Evolutionary conservation across 139 green algal species (phyloP).

Genomic region (Coelastrella sp.): DNA sequence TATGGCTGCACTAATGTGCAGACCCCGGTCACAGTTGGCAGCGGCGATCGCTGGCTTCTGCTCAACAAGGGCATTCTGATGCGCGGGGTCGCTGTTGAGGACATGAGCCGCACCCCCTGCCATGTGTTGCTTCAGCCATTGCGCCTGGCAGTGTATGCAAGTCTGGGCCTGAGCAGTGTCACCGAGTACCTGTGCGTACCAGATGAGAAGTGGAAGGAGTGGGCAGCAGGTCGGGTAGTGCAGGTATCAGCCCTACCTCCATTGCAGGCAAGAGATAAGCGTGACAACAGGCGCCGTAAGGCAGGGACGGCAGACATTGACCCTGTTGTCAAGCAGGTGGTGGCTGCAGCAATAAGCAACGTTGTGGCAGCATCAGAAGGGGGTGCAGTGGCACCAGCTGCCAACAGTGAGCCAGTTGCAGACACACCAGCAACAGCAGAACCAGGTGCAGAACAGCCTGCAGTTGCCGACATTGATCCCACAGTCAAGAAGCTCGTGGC

Average conservation of each 20-base stretch:
- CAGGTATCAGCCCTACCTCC: neutral
- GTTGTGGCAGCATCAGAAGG: neutral
- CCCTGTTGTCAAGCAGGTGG: slow-evolving; percentile 19
- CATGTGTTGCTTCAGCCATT: slow-evolving; percentile 50
- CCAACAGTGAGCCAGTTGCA: neutral
- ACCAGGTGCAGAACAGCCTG: neutral
- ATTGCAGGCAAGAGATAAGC: neutral
- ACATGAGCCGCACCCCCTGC: slow-evolving; percentile 46
- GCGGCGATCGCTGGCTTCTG: slow-evolving; percentile 47
- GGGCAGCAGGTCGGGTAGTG: slow-evolving; percentile 29
- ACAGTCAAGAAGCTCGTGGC: slow-evolving; percentile 28
- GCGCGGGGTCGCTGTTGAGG: slow-evolving; percentile 38
- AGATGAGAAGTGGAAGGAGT: slow-evolving; percentile 38
- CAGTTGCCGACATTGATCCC: neutral
- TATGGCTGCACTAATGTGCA: neutral
- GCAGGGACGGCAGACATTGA: neutral
- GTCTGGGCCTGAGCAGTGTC: slow-evolving; percentile 32
- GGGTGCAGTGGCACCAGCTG: neutral
- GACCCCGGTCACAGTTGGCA: slow-evolving; percentile 2
- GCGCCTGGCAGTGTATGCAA: slow-evolving; percentile 39
- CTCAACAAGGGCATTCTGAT: slow-evolving; percentile 34
- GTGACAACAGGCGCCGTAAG: slow-evolving; percentile 10
- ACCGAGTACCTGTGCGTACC: slow-evolving; percentile 55
- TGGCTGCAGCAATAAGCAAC: slow-evolving; percentile 1
- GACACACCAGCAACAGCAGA: neutral